Base-by-base conservation (phyloP, 2,329 filamentous ascomycete genomes). In the Xylaria hypoxylon region DNA sequence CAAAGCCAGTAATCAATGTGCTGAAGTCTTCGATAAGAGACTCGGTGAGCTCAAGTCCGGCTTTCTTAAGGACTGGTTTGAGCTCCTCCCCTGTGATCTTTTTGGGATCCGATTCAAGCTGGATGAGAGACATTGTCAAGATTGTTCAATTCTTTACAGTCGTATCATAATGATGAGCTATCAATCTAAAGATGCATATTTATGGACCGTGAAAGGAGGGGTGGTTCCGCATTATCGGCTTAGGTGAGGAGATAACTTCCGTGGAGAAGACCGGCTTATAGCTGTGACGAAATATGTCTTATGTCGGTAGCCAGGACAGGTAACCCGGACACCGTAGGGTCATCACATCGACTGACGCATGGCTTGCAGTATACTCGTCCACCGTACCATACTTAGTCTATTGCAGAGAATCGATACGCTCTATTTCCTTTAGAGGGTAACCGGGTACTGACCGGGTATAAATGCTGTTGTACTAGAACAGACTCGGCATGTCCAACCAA, bases 1-100 rank as follows among this genome's bases (percentile, higher is more conserved):
- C 73, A 10, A 75, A 59, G 44, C 61, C 60, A 7, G 68, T 70
- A 10, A 75, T 47, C 51, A 75, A 51, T 2, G 56, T 62, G 6
- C 65, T 73, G 53, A 62, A 73, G 38, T 75, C 68, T 5, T 68
- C 60, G 6, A 73, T 10, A 5, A 69, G 66, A 7, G 68, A 24
- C 11, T 65, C 42, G 2, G 65, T 59, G 7, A 75, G 66, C 35
- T 71, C 59, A 8, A 75, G 62, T 0, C 73, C 74, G 8, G 71
- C 72, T 35, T 73, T 67, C 17, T 65, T 15, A 33, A 73, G 50
- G 5, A 75, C 11, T 0, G 72, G 68, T n/a, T 62, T 66, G 35
- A 75, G 50, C 1, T 72, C 67, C n/a, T 72, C 65, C 8, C 51
- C 60, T 0, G 67, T 65, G 1, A 75, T 68, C 22, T 26, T 60